Base-by-base conservation (phyloP, 1,284 basidiomycete species). In the Pascua sp. region DNA sequence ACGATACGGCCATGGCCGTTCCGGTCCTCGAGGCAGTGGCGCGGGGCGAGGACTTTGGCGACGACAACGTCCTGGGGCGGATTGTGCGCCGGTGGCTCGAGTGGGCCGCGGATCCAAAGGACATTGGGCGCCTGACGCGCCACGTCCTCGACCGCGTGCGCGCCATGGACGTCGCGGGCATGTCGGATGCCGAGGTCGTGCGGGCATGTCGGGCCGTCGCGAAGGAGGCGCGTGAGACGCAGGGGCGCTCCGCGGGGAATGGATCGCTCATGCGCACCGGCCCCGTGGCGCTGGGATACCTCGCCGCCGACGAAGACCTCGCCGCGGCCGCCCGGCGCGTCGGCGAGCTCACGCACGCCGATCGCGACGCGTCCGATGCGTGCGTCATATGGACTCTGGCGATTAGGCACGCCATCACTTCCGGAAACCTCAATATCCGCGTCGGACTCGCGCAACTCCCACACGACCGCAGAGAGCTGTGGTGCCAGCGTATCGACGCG, bases 1-100 rank as follows among this genome's bases (percentile, higher is more conserved):
- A 60, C 48, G 55, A 53, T 48, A 56, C 55, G 37, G 54, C 55
- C 17, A 53, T 56, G 45, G 41, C 44, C 5, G 8, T 60, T 1
- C 55, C 59, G 7, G 32, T 60, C 38, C 51, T 60, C 8, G 55
- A 60, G 17, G 45, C 43, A 8, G 40, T 56, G 10, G 51, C 51
- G 2, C 41, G n/a, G 4, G 51, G 51, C 10, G 18, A 38, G 13
- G 49, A 56, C 45, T 12, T 54, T 1, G 15, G 40, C 24, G 8
- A 39, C 5, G 10, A 17, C 7, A 24, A 4, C 4, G 37, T 42
- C 10, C 48, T 45, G 9, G 43, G 40, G n/a, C 37, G 42, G 17
- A 13, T 60, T 37, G 51, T 42, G 44, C 32, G 37, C 5, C 44
- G 55, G 12, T 60, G 59, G 59, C 40, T 53, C 24, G 42, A 16